A percentile compares a stretch with the other conserved stretches of the same genome.
These are phyloP conservation scores for Discostella stelligeroides DNA, from an alignment of 108 stramenopile species.

Conservation along the genomic window DNA sequence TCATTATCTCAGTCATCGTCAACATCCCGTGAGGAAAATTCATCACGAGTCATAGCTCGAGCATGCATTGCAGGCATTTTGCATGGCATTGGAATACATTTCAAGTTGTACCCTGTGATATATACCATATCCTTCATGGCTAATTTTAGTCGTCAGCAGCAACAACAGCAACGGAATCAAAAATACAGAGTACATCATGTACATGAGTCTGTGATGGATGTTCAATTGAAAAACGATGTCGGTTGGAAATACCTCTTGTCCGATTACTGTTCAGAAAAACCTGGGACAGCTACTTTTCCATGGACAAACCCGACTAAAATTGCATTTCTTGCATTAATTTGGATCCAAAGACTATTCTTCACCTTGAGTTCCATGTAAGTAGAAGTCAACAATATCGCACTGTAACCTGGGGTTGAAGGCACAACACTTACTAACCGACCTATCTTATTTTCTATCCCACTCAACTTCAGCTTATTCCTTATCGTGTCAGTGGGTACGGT, in stretches of 20 bases:
- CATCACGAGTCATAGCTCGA: slow-evolving; percentile 14
- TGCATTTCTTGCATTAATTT: slow-evolving; percentile 21
- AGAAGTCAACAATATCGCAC: too few species aligned
- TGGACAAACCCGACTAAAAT: slow-evolving; percentile 43
- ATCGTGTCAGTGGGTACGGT: slow-evolving; percentile 62
- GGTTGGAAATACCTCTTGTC: slow-evolving; percentile 27
- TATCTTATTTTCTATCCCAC: not conserved
- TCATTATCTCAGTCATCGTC: not conserved
- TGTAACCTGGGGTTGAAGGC: not conserved
- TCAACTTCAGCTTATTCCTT: slow-evolving; percentile 57
- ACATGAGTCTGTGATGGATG: not conserved
- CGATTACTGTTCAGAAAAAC: slow-evolving; percentile 5
- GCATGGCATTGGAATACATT: slow-evolving; percentile 85
- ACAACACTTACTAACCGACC: not conserved
- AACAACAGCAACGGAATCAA: slow-evolving; percentile 30
- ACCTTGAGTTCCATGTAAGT: slow-evolving; percentile 47
- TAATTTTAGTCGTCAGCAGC: slow-evolving; percentile 47
- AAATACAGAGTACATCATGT: not conserved
- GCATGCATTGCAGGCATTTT: slow-evolving; percentile 69
- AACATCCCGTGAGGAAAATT: not conserved
- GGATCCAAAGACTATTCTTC: slow-evolving; percentile 44
- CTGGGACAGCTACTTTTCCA: slow-evolving; percentile 23
- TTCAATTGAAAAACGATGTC: not conserved
- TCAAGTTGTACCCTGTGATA: slow-evolving; percentile 87
- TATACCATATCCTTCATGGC: slow-evolving; percentile 83